Base-by-base conservation (phyloP, 2,329 filamentous ascomycete genomes). In the Pyrenochaeta sp. region DNA sequence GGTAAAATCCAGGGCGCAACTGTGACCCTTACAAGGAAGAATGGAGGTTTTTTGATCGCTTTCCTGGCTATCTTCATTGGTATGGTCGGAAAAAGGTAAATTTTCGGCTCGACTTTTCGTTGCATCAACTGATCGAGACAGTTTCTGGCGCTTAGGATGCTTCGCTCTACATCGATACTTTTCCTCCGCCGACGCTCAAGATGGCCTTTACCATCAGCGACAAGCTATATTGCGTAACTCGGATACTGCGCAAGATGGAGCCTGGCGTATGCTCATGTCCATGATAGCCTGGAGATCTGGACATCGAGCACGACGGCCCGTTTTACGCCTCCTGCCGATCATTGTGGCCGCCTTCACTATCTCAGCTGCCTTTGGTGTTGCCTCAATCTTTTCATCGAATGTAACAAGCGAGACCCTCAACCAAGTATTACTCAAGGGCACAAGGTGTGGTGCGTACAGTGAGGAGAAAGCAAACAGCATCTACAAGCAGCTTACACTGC, bases 141-240 rank as follows among this genome's bases (percentile, higher is more conserved):
- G 68, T 50, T 69, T 78, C 30, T 77, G 70, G 68, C 56, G 65
- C n/a, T 68, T 77, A 10, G 27, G 65, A 19, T 70, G 67, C 10
- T 77, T 72, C 39, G 32, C 45, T 5, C 44, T 75, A 4, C 73
- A 76, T 47, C 68, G 68, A 42, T 32, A 39, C 12, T 58, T 61
- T 8, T 65, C 70, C 2, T 53, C 54, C 2, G 19, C 36, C 5
- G 51, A 46, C 19, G 48, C 68, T 8, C 66, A 71, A 47, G 71
- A 74, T 50, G 71, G 65, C 2, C 45, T 76, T 1, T 65, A 75
- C 44, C 69, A 77, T 42, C 74, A 75, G 39, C 65, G 68, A 34
- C 76, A 78, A 55, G 64, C 72, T 0, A 68, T 77, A 10, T 59
- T 78, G 13, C 69, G 73, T 4, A 78, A 77, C 47, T 67, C 66